A percentile compares a stretch with the other conserved stretches of the same genome.
These are phyloP conservation scores for Trichophyton simii DNA, from an alignment of 2,329 filamentous ascomycete species.

Conservation along the genomic window DNA sequence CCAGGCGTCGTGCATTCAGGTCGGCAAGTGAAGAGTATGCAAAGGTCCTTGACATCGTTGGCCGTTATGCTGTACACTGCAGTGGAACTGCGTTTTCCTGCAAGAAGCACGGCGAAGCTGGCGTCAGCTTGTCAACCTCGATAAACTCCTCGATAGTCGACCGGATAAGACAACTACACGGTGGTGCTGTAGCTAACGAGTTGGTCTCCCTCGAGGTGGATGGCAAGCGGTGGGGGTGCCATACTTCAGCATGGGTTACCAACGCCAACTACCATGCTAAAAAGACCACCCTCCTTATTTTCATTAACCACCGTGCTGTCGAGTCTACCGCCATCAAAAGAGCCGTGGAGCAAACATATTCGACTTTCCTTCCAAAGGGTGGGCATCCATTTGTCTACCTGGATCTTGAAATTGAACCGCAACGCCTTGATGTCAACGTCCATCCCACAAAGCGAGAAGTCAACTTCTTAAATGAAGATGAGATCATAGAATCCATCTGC, in stretches of 20 bases:
- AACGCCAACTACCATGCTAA: slow-evolving; percentile 95
- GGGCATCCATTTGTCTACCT: slow-evolving; percentile 91
- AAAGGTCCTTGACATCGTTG: slow-evolving; percentile 91
- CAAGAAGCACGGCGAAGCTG: slow-evolving; percentile 87
- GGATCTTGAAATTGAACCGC: slow-evolving; percentile 81
- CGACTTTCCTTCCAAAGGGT: slow-evolving; percentile 76
- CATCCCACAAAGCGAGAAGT: slow-evolving; percentile 96
- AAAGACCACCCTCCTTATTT: slow-evolving; percentile 72
- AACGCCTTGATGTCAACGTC: slow-evolving; percentile 89
- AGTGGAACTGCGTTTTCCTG: slow-evolving; percentile 85
- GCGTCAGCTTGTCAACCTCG: slow-evolving; percentile 67
- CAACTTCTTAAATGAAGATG: slow-evolving; percentile 94
- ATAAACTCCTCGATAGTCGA: slow-evolving; percentile 60
- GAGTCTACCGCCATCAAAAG: slow-evolving; percentile 83
- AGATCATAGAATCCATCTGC: slow-evolving; percentile 80
- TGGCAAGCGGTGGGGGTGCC: slow-evolving; percentile 73
- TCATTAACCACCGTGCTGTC: slow-evolving; percentile 92
- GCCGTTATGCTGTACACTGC: slow-evolving; percentile 87
- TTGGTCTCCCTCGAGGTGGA: slow-evolving; percentile 61
- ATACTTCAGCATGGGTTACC: slow-evolving; percentile 65
- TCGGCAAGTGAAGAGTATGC: slow-evolving; percentile 91
- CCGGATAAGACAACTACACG: slow-evolving; percentile 82
- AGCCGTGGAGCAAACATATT: slow-evolving; percentile 80
- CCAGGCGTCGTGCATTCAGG: slow-evolving; percentile 74
- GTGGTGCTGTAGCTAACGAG: slow-evolving; percentile 72